phyloP scores from a whole-genome alignment of 805 yeast genomes.

The Yamadazyma sp. region DNA sequence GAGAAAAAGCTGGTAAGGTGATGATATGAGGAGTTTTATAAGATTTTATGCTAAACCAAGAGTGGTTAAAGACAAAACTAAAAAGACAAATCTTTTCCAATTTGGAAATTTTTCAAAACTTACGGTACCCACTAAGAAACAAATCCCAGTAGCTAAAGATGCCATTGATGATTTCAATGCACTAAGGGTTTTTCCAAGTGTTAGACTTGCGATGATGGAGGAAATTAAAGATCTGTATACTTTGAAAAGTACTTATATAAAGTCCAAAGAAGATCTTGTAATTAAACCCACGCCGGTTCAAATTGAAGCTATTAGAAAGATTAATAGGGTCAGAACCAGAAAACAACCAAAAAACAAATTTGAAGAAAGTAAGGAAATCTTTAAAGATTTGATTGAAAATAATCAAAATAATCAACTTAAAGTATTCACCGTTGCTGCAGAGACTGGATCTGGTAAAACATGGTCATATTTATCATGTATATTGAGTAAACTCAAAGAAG shows the following conservation, averaged over 20 bases:
- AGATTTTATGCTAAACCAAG: constrained; percentile 4
- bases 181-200: constrained; percentile 62
- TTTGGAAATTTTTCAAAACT: constrained; percentile 52
- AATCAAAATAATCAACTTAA: constrained; percentile 40
- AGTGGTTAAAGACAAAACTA: not conserved
- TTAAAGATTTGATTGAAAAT: constrained; percentile 23
- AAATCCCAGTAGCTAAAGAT: constrained; percentile 20
- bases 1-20: not conserved
- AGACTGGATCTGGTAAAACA: constrained; percentile 96
- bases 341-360: constrained; percentile 17
- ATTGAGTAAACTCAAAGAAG: constrained; percentile 62
- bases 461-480: constrained; percentile 85
- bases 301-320: constrained; percentile 61
- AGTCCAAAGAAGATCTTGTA: constrained; percentile 26
- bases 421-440: constrained; percentile 84
- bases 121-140: constrained; percentile 36
- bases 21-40: not conserved
- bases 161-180: constrained; percentile 65
- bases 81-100: constrained; percentile 11
- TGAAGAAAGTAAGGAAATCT: constrained; percentile 21
- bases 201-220: constrained; percentile 55
- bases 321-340: constrained; percentile 43
- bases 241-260: constrained; percentile 30
- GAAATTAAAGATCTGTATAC: constrained; percentile 45
- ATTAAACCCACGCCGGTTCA: constrained; percentile 79